Percentiles rank a stretch among this genome's conserved stretches.
phyloP scores from a whole-genome alignment of 1,139 yeast genomes.

The Kluyveromyces sp. region DNA sequence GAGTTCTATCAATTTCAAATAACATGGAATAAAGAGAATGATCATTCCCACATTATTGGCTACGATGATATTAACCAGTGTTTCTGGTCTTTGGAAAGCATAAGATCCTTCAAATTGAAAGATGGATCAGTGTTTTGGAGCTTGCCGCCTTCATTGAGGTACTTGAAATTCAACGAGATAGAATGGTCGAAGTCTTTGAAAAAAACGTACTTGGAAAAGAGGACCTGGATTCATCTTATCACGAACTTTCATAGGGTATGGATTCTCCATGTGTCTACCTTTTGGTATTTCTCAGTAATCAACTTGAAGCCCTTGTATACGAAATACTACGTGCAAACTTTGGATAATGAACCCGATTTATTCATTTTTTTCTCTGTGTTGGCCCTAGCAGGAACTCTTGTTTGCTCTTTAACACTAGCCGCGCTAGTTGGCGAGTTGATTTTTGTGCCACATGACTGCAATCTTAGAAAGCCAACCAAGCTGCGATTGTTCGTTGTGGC shows the following conservation, averaged over 20 bases:
- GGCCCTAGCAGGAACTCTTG: conserved; percentile 47
- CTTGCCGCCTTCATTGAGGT: conserved; percentile 42
- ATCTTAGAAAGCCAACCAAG: conserved; percentile 39
- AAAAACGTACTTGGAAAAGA: conserved; percentile 49
- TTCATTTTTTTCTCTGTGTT: conserved; percentile 42
- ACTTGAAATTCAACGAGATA: conserved; percentile 37
- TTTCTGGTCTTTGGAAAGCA: conserved; percentile 51
- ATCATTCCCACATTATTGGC: conserved; percentile 48
- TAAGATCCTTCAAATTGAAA: conserved; percentile 38
- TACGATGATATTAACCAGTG: conserved; percentile 60
- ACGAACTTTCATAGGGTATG: conserved; percentile 56
- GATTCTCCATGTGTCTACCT: conserved; percentile 51
- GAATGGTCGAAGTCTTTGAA: conserved; percentile 46
- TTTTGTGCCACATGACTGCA: conserved; percentile 50
- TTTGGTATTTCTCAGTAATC: conserved; percentile 53
- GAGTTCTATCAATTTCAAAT: conserved; percentile 41
- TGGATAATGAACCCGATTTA: conserved; percentile 44
- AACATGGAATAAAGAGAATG: conserved; percentile 40
- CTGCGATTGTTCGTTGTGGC: conserved; percentile 36
- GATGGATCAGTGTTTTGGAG: conserved; percentile 35
- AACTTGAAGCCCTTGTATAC: conserved; percentile 53
- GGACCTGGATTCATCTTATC: conserved; percentile 55
- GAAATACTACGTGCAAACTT: conserved; percentile 37
- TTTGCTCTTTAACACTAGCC: conserved; percentile 39
- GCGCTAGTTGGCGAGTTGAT: conserved; percentile 40